Base-by-base conservation (phyloP, 306 rosid genomes). In the Cucumis melo region DNA sequence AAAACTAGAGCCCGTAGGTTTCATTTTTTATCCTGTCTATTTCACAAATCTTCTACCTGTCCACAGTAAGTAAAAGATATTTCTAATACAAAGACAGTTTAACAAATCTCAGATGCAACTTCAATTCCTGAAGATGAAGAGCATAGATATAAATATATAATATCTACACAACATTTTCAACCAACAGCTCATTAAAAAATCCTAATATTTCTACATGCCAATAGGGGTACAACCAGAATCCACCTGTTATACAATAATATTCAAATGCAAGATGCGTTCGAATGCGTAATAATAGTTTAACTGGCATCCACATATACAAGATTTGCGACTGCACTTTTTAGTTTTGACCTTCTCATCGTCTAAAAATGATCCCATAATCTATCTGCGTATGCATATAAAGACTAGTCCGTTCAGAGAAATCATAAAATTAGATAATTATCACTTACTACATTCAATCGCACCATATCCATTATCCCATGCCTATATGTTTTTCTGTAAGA, bases 101-200 rank as follows among this genome's bases (percentile, higher is more conserved):
- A 68, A 42, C 48, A 53, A 15, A 72, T 24, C 60, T 46, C 53
- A 46, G 13, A 46, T 13, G 56, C 62, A 73, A 73, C 76, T 51
- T 51, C 44, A 10, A 16, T 73, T 73, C 44, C 17, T 1, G 42
- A 50, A 72, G 76, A 16, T 50, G 60, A 72, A 71, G 23, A 48
- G 39, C 24, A 51, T 27, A 53, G 8, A 11, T 66, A 66, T 7
- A 38, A 9, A 38, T 63, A 16, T 19, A 24, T 44, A 12, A 7
- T 1, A 71, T 48, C 8, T 1, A 41, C 12, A 67, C 50, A 11
- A 19, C n/a, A 41, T 24, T 23, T 11, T 68, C 54, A 71, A 14
- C 58, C 76, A 71, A 55, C 75, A 70, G 57, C 75, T 46, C 24
- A 70, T 70, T 42, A 21, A 46, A 12, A 70, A 70, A 70, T 27